These are phyloP conservation scores for Xylaria sp. DNA, from an alignment of 2,329 filamentous ascomycete species.

Conservation along the genomic window DNA sequence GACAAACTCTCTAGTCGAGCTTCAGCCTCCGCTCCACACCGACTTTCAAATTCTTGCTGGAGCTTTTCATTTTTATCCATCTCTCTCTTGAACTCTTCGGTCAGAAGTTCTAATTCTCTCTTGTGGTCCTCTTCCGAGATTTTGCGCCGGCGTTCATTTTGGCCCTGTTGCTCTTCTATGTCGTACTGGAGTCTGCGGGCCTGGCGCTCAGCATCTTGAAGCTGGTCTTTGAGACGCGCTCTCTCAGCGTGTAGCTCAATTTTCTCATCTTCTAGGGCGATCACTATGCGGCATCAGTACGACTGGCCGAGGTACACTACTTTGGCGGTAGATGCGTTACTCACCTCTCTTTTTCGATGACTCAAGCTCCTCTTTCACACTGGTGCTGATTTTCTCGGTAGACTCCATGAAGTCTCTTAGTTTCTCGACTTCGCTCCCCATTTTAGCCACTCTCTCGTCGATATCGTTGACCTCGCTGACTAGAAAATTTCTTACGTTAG, in stretches of 20 bases:
- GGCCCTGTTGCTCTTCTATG: slow-evolving; percentile 57
- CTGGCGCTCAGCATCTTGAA: slow-evolving; percentile 68
- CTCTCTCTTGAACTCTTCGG: slow-evolving; percentile 57
- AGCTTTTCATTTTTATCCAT: slow-evolving; percentile 66
- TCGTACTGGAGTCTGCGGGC: slow-evolving; percentile 58
- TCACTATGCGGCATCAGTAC: slow-evolving; percentile 52
- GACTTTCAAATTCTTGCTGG: slow-evolving; percentile 58
- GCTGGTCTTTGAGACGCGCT: slow-evolving; percentile 68
- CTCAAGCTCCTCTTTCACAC: slow-evolving; percentile 78
- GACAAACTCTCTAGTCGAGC: slow-evolving; percentile 51
- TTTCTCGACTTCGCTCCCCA: slow-evolving; percentile 78
- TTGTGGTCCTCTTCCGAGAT: slow-evolving; percentile 50
- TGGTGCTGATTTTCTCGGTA: slow-evolving; percentile 73
- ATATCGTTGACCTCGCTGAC: slow-evolving; percentile 90
- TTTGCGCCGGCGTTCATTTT: slow-evolving; percentile 44
- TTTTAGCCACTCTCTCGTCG: slow-evolving; percentile 76
- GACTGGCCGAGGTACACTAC: not conserved
- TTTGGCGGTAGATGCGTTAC: slow-evolving; percentile 39
- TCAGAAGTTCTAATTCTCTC: slow-evolving; percentile 65
- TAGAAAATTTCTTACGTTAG: slow-evolving; percentile 73
- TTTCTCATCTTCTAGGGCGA: slow-evolving; percentile 60
- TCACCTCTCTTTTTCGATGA: slow-evolving; percentile 79
- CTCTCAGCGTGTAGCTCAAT: slow-evolving; percentile 59
- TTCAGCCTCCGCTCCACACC: slow-evolving; percentile 45
- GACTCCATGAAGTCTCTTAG: slow-evolving; percentile 78